Percentiles rank a stretch among this genome's conserved stretches.
Conservation (phyloP, 2,329 filamentous ascomycete species). For the Fusarium temperatum region DNA sequence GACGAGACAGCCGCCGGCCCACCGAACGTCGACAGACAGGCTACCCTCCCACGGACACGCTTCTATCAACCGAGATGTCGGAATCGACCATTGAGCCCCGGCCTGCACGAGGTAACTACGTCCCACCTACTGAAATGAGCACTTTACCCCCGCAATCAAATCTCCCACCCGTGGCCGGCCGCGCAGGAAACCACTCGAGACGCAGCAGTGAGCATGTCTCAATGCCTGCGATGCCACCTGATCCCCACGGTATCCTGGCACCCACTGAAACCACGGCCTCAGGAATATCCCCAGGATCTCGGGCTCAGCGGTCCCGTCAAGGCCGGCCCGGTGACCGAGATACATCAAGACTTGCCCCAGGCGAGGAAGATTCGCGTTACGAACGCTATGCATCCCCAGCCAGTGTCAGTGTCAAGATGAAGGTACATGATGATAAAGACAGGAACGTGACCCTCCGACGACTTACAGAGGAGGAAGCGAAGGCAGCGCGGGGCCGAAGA, state of each 20-base stretch:
- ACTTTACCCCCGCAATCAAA: constrained; percentile 35
- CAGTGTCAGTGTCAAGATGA: constrained; percentile 66
- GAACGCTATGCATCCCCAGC: constrained; percentile 53
- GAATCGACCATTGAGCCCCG: constrained; percentile 49
- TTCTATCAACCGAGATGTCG: constrained; percentile 47
- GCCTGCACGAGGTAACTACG: constrained; percentile 41
- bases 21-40: constrained; percentile 45
- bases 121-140: constrained; percentile 36
- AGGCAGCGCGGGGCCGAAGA: constrained; percentile 54
- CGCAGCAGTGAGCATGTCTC: constrained; percentile 50
- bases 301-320: constrained; percentile 55
- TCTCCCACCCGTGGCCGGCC: constrained; percentile 29
- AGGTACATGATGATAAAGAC: constrained; percentile 67
- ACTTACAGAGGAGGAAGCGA: constrained; percentile 68
- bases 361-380: constrained; percentile 50
- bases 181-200: constrained; percentile 51
- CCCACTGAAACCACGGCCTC: constrained; percentile 45
- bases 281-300: constrained; percentile 45
- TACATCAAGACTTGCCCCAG: constrained; percentile 54
- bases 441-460: constrained; percentile 69
- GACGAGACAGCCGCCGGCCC: constrained; percentile 47
- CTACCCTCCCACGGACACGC: constrained; percentile 38
- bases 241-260: constrained; percentile 56
- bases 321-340: constrained; percentile 54
- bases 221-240: constrained; percentile 66